These are phyloP conservation scores for Arachnomyces sp. DNA, from an alignment of 2,329 filamentous ascomycete genomes.

Conservation along the genomic window DNA sequence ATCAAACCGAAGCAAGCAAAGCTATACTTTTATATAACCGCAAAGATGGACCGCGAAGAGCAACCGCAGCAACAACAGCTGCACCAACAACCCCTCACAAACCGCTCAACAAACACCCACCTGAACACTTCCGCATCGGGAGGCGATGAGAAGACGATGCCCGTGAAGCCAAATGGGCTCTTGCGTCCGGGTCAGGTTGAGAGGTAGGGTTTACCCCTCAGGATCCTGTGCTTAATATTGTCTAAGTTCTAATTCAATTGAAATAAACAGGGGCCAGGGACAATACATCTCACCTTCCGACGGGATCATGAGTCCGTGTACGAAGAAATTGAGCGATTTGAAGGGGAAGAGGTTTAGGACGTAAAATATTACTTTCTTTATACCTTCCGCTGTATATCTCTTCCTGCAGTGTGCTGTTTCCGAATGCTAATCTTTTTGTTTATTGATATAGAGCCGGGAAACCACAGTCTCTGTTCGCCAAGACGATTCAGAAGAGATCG, in stretches of 20 bases:
- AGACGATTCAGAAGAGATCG: slow-evolving; percentile 37
- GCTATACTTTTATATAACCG: not conserved
- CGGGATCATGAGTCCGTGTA: slow-evolving; percentile 43
- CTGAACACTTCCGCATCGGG: slow-evolving; percentile 10
- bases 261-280: slow-evolving; percentile 20
- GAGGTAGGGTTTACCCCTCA: slow-evolving; percentile 22
- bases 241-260: slow-evolving; percentile 2
- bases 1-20: slow-evolving; percentile 1
- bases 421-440: not conserved
- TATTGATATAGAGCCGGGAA: slow-evolving; percentile 30
- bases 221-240: slow-evolving; percentile 1
- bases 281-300: slow-evolving; percentile 44
- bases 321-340: slow-evolving; percentile 42
- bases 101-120: slow-evolving; percentile 37
- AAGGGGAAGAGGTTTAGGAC: slow-evolving; percentile 45
- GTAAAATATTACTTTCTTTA: slow-evolving; percentile 20
- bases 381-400: not conserved
- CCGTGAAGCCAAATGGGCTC: not conserved
- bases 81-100: slow-evolving; percentile 26
- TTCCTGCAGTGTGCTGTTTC: not conserved
- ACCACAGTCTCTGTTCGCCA: slow-evolving; percentile 40
- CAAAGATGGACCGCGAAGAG: slow-evolving; percentile 24
- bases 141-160: not conserved
- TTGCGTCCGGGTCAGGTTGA: not conserved
- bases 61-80: slow-evolving; percentile 7